Evolutionary conservation across 2,329 filamentous ascomycete species (phyloP).

Genomic region (Ophiostoma fasciatum): DNA sequence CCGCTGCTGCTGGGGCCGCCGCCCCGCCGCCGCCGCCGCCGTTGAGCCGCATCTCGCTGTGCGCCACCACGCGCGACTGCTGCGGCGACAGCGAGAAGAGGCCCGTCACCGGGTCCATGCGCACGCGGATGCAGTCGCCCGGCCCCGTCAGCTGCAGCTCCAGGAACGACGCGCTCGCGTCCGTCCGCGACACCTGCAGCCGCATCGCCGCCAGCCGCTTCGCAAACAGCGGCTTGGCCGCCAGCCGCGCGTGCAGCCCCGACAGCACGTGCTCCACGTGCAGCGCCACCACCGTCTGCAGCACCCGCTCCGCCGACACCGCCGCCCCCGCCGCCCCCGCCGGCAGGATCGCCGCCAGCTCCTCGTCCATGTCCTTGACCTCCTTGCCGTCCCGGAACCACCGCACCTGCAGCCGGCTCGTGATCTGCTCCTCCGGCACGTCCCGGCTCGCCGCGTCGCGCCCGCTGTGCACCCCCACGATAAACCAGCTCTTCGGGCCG

Average conservation of each 20-base stretch:
- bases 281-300: slow-evolving; percentile 59
- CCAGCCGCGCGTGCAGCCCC: slow-evolving; percentile 48
- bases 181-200: slow-evolving; percentile 40
- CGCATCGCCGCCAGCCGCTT: slow-evolving; percentile 42
- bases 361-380: slow-evolving; percentile 44
- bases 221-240: slow-evolving; percentile 44
- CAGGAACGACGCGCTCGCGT: slow-evolving; percentile 54
- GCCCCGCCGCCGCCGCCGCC: slow-evolving; percentile 21
- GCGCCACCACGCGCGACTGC: slow-evolving; percentile 37
- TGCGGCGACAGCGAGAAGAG: slow-evolving; percentile 54
- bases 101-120: slow-evolving; percentile 69
- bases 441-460: slow-evolving; percentile 10
- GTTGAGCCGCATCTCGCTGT: slow-evolving; percentile 53
- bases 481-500: slow-evolving; percentile 75
- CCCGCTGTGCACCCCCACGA: slow-evolving; percentile 53
- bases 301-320: slow-evolving; percentile 58
- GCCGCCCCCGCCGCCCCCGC: slow-evolving; percentile 15
- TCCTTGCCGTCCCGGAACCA: slow-evolving; percentile 81
- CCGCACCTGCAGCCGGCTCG: slow-evolving; percentile 46
- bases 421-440: slow-evolving; percentile 24
- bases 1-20: slow-evolving; percentile 12
- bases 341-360: not conserved
- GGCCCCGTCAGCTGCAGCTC: slow-evolving; percentile 52
- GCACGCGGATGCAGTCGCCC: slow-evolving; percentile 41
- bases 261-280: slow-evolving; percentile 60